These are phyloP conservation scores for Talaromyces sp. DNA, from an alignment of 2,329 filamentous ascomycete genomes.

Conservation along the genomic window DNA sequence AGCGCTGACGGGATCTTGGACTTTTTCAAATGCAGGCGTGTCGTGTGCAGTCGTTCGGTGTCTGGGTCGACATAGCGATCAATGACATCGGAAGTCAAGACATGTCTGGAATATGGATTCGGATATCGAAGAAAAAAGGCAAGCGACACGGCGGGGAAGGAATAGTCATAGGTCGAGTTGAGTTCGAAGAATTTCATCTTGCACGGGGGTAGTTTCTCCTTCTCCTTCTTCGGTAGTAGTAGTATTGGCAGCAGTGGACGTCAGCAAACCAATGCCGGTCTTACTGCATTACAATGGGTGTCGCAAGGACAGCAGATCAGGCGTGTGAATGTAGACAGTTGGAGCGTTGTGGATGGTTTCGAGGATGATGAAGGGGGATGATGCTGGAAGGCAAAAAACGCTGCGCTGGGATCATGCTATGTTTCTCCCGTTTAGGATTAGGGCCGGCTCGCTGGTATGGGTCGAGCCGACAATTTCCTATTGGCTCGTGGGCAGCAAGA, in stretches of 20 bases:
- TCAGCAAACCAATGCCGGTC: conserved; percentile 1
- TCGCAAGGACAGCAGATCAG: neutral
- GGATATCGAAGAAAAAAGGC: conserved; percentile 66
- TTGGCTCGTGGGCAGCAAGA: neutral
- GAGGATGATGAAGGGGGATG: neutral
- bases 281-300: neutral
- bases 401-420: conserved; percentile 7
- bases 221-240: neutral
- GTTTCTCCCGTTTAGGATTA: neutral
- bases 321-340: neutral
- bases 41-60: conserved; percentile 56
- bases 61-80: conserved; percentile 56
- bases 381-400: conserved; percentile 7
- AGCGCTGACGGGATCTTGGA: conserved; percentile 58
- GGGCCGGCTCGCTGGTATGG: neutral
- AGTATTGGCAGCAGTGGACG: neutral
- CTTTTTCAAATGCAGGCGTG: conserved; percentile 57
- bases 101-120: conserved; percentile 61
- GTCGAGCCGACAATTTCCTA: neutral
- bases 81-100: conserved; percentile 62
- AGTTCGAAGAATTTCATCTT: conserved; percentile 51
- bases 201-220: neutral
- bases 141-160: conserved; percentile 60
- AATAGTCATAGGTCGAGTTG: conserved; percentile 58
- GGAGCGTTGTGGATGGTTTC: neutral